Base-by-base conservation (phyloP, 768 basidiomycete genomes). In the Lactarius quietus region DNA sequence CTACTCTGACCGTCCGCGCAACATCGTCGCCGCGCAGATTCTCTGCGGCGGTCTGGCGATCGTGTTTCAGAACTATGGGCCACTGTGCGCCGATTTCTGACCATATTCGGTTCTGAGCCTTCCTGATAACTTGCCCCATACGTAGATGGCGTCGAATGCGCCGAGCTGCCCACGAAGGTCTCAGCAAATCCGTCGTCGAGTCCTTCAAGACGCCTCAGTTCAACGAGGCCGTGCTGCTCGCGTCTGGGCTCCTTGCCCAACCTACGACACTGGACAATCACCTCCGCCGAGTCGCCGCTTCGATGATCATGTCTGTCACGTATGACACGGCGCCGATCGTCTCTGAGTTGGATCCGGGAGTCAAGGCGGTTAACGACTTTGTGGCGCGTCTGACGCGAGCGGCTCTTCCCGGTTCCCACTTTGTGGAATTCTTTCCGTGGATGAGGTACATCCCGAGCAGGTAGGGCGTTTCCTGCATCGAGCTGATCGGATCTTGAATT, bases 1-100 rank as follows among this genome's bases (percentile, higher is more conserved):
- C 18, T 68, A 68, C 54, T 68, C 68, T 29, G 68, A 62, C 23
- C 57, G 68, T 6, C 65, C 68, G 6, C 68, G 61, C 18, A 66
- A 66, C 45, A 67, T 68, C 20, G 64, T 68, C 36, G 45, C 67
- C 10, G 61, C 58, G 43, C 62, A 64, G 33, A 69, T 69, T 28
- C 51, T 59, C 26, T 59, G 62, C 6, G 68, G 68, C n/a, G 68
- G 68, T 5, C 29, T 64, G 36, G 68, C 62, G 29, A 36, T 69
- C 28, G 68, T 62, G 28, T 68, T 68, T 18, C 61, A 59, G 29
- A 59, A 62, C 48, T 68, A 69, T 31, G 66, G 66, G 14, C 48
- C 68, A 9, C 20, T 63, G 68, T 69, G 20, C 36, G 62, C 36
- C 15, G 23, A 18, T 23, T 14, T 8, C 51, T 26, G 18, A 9